Percentiles rank a stretch among this genome's conserved stretches.
These are phyloP conservation scores for Cryptococcus jaspeensis DNA, from an alignment of 1,284 basidiomycete species.

Conservation along the genomic window DNA sequence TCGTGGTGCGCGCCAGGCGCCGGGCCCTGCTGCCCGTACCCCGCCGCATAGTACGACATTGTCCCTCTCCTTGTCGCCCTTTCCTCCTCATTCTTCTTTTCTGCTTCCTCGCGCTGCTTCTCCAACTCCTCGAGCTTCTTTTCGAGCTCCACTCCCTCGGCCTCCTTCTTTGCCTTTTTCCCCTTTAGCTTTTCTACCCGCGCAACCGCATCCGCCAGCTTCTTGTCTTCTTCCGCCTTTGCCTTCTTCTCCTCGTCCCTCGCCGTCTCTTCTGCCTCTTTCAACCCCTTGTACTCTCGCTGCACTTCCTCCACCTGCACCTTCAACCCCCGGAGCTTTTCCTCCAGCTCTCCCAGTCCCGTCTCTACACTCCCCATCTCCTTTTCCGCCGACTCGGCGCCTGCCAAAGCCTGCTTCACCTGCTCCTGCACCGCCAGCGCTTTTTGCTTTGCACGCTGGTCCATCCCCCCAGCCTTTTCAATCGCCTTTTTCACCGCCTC, in stretches of 20 bases:
- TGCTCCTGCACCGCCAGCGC: conserved; percentile 51
- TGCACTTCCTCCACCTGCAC: conserved; percentile 35
- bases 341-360: conserved; percentile 36
- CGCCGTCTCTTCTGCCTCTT: conserved; percentile 41
- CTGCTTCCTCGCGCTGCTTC: conserved; percentile 38
- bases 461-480: conserved; percentile 48
- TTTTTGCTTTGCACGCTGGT: conserved; percentile 50
- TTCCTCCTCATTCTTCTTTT: conserved; percentile 17
- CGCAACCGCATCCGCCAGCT: conserved; percentile 52
- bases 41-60: conserved; percentile 13
- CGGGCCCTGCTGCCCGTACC: conserved; percentile 14
- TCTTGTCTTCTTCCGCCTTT: conserved; percentile 45
- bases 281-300: conserved; percentile 30
- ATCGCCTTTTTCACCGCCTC: conserved; percentile 50
- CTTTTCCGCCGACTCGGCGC: conserved; percentile 41
- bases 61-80: conserved; percentile 5
- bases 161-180: conserved; percentile 56
- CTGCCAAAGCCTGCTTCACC: conserved; percentile 51
- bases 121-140: conserved; percentile 45
- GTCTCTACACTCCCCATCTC: conserved; percentile 37
- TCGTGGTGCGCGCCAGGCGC: conserved; percentile 1
- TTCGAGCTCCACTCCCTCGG: conserved; percentile 44
- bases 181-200: conserved; percentile 71
- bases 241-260: conserved; percentile 40
- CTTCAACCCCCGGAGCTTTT: conserved; percentile 22